phyloP scores from a whole-genome alignment of 1,284 basidiomycete genomes.

The Rhodotorula sp. region DNA sequence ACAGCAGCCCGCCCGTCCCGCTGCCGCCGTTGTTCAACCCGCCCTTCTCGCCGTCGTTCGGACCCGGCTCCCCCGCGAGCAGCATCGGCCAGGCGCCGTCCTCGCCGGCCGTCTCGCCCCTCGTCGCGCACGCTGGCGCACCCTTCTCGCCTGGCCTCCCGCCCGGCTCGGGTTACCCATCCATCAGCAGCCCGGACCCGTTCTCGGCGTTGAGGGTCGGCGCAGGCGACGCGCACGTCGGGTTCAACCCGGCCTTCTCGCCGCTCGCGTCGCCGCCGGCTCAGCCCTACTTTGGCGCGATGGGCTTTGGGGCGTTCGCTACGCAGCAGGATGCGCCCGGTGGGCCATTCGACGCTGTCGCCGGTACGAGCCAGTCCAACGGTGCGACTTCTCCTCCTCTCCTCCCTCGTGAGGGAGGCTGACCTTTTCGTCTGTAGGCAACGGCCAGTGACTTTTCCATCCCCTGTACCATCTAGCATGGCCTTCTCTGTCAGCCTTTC shows the following conservation, averaged over 20 bases:
- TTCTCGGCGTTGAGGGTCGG: constrained; percentile 18
- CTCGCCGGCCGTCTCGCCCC: constrained; percentile 10
- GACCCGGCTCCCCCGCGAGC: neutral
- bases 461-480: too few species aligned
- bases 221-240: neutral
- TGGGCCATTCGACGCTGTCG: neutral
- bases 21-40: neutral
- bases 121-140: constrained; percentile 2
- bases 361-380: neutral
- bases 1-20: neutral
- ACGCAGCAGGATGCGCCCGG: constrained; percentile 2
- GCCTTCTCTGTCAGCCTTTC: too few species aligned
- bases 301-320: constrained; percentile 1
- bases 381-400: neutral
- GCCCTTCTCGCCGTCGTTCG: constrained; percentile 14
- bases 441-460: neutral
- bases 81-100: neutral
- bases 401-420: neutral
- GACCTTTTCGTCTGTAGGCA: neutral
- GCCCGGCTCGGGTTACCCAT: constrained; percentile 5
- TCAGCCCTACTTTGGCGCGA: neutral
- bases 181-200: constrained; percentile 21
- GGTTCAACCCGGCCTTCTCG: constrained; percentile 32
- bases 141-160: constrained; percentile 19
- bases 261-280: constrained; percentile 7